phyloP scores from a whole-genome alignment of 2,329 filamentous ascomycete genomes.

The Sporothrix curviconia region DNA sequence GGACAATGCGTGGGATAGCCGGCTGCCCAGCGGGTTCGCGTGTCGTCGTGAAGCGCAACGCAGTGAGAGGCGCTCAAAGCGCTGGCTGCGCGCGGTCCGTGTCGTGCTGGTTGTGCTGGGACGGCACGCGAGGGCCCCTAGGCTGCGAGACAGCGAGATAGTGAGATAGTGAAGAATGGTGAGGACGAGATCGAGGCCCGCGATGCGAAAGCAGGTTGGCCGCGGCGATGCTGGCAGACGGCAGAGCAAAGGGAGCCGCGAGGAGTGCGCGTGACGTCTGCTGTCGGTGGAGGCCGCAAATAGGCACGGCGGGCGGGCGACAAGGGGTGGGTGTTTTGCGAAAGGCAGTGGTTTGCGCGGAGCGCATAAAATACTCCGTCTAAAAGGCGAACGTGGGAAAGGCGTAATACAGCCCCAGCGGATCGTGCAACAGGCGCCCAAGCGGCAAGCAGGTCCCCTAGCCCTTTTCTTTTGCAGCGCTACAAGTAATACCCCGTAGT shows the following conservation, averaged over 20 bases:
- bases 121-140: background rate
- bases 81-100: background rate
- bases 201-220: no score
- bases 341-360: background rate
- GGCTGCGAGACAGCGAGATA: background rate
- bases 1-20: no score
- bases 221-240: no score
- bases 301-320: background rate
- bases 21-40: background rate
- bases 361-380: no score
- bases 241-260: background rate
- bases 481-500: no score
- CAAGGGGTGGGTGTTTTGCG: background rate
- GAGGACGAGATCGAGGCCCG: no score
- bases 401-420: background rate
- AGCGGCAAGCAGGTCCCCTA: background rate
- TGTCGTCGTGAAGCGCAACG: background rate
- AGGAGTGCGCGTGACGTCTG: background rate
- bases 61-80: background rate
- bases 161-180: background rate
- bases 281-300: constrained; percentile 7
- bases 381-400: background rate
- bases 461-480: constrained; percentile 4
- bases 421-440: constrained; percentile 3
- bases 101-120: background rate